Base-by-base conservation (phyloP, 768 basidiomycete genomes). In the Terana coerulea region DNA sequence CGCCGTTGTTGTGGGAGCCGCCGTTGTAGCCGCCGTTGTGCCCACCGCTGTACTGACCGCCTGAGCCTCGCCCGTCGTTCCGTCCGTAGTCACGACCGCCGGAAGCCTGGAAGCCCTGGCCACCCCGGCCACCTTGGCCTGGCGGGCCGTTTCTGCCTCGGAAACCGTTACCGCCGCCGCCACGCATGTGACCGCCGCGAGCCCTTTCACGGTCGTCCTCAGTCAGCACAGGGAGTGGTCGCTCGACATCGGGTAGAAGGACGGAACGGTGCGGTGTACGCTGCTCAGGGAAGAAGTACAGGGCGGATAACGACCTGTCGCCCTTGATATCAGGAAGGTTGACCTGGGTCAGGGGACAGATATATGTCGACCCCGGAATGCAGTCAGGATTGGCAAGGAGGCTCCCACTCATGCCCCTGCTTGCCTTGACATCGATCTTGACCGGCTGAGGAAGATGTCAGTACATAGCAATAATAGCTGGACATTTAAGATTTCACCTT, bases 231-330 rank as follows among this genome's bases (percentile, higher is more conserved):
- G 83, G 78, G 9, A 76, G 69, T 1, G 80, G 75, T 51, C 76
- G 77, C 57, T 70, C 79, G 25, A 80, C 81, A 1, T 90, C 91
- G 7, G 85, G 85, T 1, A 99, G 74, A 24, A 98, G 70, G 36
- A 86, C 72, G 14, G 93, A 95, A 41, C 80, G 84, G 65, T 99
- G 97, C 1, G 93, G 91, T 2, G 78, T 78, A 11, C 85, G 66
- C 62, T 98, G 95, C 62, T 82, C 79, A 0, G 97, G 95, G 79
- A 94, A 97, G 67, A 81, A 84, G 68, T 93, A 98, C 28, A 84
- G 69, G 2, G 85, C 92, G 0, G 93, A 95, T 11, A 98, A 72
- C 9, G 95, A 90, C 21, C 82, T 79, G 68, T 99, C 94, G 64
- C 88, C 86, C 60, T 79, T 77, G 59, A 99, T 86, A 68, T 98